These are phyloP conservation scores for Cyberlindnera saturnus DNA, from an alignment of 805 yeast genomes.

Conservation along the genomic window DNA sequence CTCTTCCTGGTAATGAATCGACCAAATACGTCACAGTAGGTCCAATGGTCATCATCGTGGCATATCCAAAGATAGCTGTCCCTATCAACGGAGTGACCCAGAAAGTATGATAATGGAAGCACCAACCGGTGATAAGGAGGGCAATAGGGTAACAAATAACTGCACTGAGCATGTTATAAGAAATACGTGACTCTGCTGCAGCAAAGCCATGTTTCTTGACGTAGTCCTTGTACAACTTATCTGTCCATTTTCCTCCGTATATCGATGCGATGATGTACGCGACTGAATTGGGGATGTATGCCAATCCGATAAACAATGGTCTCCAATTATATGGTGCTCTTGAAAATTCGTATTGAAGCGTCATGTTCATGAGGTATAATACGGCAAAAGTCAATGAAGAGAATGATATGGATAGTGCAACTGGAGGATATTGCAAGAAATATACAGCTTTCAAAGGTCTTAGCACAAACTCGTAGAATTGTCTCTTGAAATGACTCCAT, in stretches of 20 bases:
- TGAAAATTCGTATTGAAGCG: conserved; percentile 59
- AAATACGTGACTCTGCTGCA: conserved; percentile 74
- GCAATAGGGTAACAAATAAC: conserved; percentile 58
- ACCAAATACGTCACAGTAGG: conserved; percentile 75
- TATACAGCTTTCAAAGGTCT: conserved; percentile 58
- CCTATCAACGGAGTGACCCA: conserved; percentile 84
- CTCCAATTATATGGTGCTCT: conserved; percentile 64
- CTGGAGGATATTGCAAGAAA: conserved; percentile 69
- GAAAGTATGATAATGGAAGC: conserved; percentile 53
- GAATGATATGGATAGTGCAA: conserved; percentile 54
- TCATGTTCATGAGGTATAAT: conserved; percentile 68
- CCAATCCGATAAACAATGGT: conserved; percentile 60
- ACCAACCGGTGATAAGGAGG: conserved; percentile 77
- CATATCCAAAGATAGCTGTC: conserved; percentile 74
- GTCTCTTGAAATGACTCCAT: conserved; percentile 21
- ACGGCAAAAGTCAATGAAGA: conserved; percentile 69
- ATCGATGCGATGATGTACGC: conserved; percentile 71
- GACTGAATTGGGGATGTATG: conserved; percentile 79
- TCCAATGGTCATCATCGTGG: conserved; percentile 80
- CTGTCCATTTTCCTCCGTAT: conserved; percentile 80
- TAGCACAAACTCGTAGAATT: conserved; percentile 41
- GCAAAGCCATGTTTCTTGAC: conserved; percentile 55
- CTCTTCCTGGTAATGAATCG: conserved; percentile 80
- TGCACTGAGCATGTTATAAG: conserved; percentile 66
- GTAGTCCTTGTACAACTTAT: conserved; percentile 47